Base-by-base conservation (phyloP, 352 stramenopile species). In the Phytopythium mirpurense region DNA sequence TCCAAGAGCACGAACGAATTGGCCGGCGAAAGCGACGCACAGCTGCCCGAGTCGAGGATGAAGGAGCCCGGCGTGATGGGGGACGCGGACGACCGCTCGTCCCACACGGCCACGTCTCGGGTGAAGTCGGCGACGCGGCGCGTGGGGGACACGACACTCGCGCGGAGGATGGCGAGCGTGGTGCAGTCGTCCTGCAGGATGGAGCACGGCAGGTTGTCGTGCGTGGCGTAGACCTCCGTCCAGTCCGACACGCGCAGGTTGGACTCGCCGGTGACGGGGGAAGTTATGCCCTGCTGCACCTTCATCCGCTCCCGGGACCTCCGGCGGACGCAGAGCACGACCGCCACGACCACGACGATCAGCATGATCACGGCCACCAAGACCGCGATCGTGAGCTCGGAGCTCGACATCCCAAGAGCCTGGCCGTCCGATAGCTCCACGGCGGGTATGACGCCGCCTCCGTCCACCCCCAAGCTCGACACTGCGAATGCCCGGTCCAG, bases 1-100 rank as follows among this genome's bases (percentile, higher is more conserved):
- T 81, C 70, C 23, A 81, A 49, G 24, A 69, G 63, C 42, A 78
- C 65, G 42, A 80, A 80, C 57, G 47, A 59, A 49, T 77, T 69
- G 43, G 59, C 70, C 11, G 67, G 59, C 5, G 62, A 70, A 24
- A 62, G 69, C 36, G 53, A 59, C 59, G 46, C 69, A 36, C 62
- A 68, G 32, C 65, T 61, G 23, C 2, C 16, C 5, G 24, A 32
- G 27, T 62, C 65, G 42, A 65, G 75, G 40, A 63, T 72, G 60
- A 57, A 74, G 41, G 68, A 74, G 32, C 62, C 58, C 26, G 72
- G 72, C 8, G 72, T 82, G 51, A 82, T 82, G 4, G 72, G 72
- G 27, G 72, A 80, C 35, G 69, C 67, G 3, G 69, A 80, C 19
- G 67, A 57, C 5, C 67, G 69, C 31, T 76, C 54, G 47, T 83